Percentiles rank a stretch among this genome's conserved stretches.
phyloP scores from a whole-genome alignment of 2,329 filamentous ascomycete species.

The Aspergillus neotritici region DNA sequence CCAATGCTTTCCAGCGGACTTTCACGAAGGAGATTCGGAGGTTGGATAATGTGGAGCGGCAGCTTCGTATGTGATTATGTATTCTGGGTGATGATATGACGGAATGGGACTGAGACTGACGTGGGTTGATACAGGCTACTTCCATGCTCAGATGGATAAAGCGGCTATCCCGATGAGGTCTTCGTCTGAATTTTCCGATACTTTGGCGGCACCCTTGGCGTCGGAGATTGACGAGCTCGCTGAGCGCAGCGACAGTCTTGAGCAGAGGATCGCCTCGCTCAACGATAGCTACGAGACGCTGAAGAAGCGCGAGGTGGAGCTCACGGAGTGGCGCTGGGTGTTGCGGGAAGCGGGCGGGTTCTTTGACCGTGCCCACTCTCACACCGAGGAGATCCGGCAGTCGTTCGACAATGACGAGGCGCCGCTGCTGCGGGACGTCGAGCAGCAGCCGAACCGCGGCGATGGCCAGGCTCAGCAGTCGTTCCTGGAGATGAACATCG shows the following conservation, averaged over 20 bases:
- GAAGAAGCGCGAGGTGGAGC: slow-evolving; percentile 94
- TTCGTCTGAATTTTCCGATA: slow-evolving; percentile 83
- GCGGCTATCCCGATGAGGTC: slow-evolving; percentile 77
- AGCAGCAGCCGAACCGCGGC: slow-evolving; percentile 63
- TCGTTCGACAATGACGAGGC: slow-evolving; percentile 86
- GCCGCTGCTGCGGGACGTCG: slow-evolving; percentile 84
- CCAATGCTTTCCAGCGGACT: slow-evolving; percentile 90
- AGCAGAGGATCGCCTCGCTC: slow-evolving; percentile 82
- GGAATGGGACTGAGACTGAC: slow-evolving; percentile 5
- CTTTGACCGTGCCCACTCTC: slow-evolving; percentile 92
- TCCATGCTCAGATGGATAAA: slow-evolving; percentile 94
- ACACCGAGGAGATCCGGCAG: slow-evolving; percentile 91
- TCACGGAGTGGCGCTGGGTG: slow-evolving; percentile 98
- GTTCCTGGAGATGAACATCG: slow-evolving; percentile 97
- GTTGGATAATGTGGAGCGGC: slow-evolving; percentile 95
- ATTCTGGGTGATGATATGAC: neutral
- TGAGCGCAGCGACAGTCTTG: slow-evolving; percentile 85
- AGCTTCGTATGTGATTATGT: slow-evolving; percentile 66
- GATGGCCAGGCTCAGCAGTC: slow-evolving; percentile 66
- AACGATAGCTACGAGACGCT: slow-evolving; percentile 98
- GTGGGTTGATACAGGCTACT: slow-evolving; percentile 62
- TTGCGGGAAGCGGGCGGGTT: slow-evolving; percentile 93
- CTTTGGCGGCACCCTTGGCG: slow-evolving; percentile 79
- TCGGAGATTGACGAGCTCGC: slow-evolving; percentile 94
- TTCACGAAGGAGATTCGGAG: slow-evolving; percentile 97